Base-by-base conservation (phyloP, 495 filamentous ascomycete species). In the Tuber umbilicatum region DNA sequence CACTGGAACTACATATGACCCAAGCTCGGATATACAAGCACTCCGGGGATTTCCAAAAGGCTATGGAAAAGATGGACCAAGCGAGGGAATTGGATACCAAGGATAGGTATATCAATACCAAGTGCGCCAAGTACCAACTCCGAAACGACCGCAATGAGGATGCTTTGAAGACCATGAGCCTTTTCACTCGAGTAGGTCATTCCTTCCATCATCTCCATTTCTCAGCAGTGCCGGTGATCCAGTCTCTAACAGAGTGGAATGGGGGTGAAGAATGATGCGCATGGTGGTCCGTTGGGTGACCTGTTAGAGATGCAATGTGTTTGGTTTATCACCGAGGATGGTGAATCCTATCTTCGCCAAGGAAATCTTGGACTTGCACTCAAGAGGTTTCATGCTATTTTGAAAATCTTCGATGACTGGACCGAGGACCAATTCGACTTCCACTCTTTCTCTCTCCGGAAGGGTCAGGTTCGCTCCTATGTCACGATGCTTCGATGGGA, bases 341-440 rank as follows among this genome's bases (percentile, higher is more conserved):
- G 93, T 40, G 92, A 97, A 84, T 89, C 94, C 0, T 95, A 94
- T 83, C 84, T 92, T 72, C 91, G 95, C 38, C 92, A 94, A 83
- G 89, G 89, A 77, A 93, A 94, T 79, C 84, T 93, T 68, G 92
- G 90, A 2, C 87, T 97, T 75, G 94, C 96, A 3, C 86, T 99
- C 64, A 99, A 99, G 85, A 89, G 95, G 45, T 94, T 95, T 81
- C 90, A 91, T 74, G 87, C 91, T 2, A 81, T 82, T 35, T 76
- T 71, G 71, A 93, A 94, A 84, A 94, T 98, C 74, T 98, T 99
- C 79, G 94, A 97, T 41, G 89, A 91, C 60, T 99, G 95, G 95
- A 90, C 96, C 78, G 95, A 99, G 78, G 95, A 99, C 79, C 95
- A 99, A 80, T 97, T 97, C 80, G 95, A 99, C 82, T 99, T 99